phyloP scores from a whole-genome alignment of 768 basidiomycete genomes.

The Favolaschia claudopus region DNA sequence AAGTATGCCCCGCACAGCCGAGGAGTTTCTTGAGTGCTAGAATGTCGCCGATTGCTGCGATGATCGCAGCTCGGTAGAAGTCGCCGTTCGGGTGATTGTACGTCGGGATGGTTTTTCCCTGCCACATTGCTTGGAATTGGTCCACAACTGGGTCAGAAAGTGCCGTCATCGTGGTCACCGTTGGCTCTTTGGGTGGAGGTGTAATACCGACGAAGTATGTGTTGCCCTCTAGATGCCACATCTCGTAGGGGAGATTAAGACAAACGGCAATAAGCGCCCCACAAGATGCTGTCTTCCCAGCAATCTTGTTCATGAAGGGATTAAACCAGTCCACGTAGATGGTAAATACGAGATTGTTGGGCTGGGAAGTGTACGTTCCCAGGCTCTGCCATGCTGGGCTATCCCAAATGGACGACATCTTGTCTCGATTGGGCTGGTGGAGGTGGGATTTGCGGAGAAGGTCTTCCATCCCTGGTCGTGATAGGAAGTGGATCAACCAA shows the following conservation, averaged over 20 bases:
- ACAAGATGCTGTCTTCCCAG: conserved; percentile 15
- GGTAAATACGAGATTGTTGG: conserved; percentile 9
- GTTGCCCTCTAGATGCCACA: conserved; percentile 28
- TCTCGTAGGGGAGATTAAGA: conserved; percentile 30
- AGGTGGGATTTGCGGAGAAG: conserved; percentile 8
- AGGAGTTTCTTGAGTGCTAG: conserved; percentile 22
- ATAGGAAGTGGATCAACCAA: conserved; percentile 15
- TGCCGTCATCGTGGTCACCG: not conserved
- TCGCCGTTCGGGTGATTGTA: conserved; percentile 19
- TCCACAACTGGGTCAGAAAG: not conserved
- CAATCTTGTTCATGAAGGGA: conserved; percentile 25
- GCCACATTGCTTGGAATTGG: conserved; percentile 13
- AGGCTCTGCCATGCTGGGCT: conserved; percentile 22
- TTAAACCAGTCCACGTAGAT: conserved; percentile 29
- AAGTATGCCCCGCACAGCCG: conserved; percentile 15
- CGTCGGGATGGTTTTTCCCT: conserved; percentile 15
- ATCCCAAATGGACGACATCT: conserved; percentile 20
- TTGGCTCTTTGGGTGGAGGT: conserved; percentile 17
- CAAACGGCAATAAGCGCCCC: conserved; percentile 29
- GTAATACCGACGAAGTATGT: conserved; percentile 28
- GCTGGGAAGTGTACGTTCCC: conserved; percentile 1
- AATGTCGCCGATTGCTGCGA: conserved; percentile 24
- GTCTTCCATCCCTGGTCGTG: conserved; percentile 18
- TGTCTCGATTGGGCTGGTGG: conserved; percentile 6
- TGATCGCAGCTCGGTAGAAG: conserved; percentile 13